phyloP scores from a whole-genome alignment of 768 basidiomycete genomes.

The Lentinula guzmanii region DNA sequence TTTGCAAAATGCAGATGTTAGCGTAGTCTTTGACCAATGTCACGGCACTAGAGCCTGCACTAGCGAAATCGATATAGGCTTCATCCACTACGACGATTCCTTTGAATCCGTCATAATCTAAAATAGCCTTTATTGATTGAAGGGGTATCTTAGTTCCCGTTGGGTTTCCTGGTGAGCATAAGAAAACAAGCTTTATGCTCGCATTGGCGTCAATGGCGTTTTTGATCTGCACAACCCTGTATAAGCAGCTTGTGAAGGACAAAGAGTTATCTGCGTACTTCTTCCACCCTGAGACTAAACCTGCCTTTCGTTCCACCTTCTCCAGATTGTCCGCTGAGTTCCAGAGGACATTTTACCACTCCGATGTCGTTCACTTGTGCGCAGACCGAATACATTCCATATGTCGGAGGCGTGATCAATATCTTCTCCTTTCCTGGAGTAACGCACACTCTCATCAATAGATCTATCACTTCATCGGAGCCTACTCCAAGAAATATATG shows the following conservation, averaged over 20 bases:
- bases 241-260: background rate
- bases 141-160: constrained; percentile 85
- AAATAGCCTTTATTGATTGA: constrained; percentile 54
- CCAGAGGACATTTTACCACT: constrained; percentile 70
- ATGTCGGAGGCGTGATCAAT: constrained; percentile 89
- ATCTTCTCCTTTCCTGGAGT: constrained; percentile 76
- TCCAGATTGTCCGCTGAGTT: constrained; percentile 49
- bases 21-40: constrained; percentile 72
- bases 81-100: constrained; percentile 95
- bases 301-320: constrained; percentile 68
- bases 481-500: constrained; percentile 94
- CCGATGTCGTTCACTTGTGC: constrained; percentile 94
- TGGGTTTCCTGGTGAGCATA: constrained; percentile 97
- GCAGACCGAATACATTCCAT: constrained; percentile 95
- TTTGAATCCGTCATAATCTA: constrained; percentile 78
- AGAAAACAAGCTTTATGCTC: constrained; percentile 84
- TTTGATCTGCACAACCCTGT: constrained; percentile 49
- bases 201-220: constrained; percentile 61
- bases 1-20: constrained; percentile 94
- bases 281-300: constrained; percentile 71
- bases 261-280: constrained; percentile 39
- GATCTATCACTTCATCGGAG: constrained; percentile 93
- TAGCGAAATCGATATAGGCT: constrained; percentile 94
- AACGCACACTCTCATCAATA: constrained; percentile 88
- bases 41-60: constrained; percentile 53